These are phyloP conservation scores for Yarrowia sp. DNA, from an alignment of 805 yeast genomes.

Conservation along the genomic window DNA sequence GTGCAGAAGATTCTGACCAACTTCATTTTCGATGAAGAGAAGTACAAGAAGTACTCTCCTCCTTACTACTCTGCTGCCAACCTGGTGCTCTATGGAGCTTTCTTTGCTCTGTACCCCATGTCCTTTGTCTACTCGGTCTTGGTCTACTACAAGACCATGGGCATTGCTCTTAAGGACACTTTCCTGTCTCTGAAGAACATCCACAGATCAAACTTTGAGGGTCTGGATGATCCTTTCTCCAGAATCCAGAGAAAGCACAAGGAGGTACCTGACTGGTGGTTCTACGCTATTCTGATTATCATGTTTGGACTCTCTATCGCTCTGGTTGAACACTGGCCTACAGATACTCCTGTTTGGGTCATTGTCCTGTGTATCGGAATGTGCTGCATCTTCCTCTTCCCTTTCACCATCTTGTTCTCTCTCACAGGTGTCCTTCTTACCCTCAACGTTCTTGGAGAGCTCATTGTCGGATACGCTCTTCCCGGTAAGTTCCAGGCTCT, in stretches of 20 bases:
- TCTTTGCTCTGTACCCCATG: not conserved
- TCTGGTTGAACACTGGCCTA: not conserved
- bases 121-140: not conserved
- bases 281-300: not conserved
- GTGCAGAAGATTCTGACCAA: conserved; percentile 47
- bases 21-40: conserved; percentile 43
- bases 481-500: not conserved
- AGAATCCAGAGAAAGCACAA: not conserved
- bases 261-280: not conserved
- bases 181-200: not conserved
- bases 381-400: not conserved
- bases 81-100: conserved; percentile 41
- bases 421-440: not conserved
- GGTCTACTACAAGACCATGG: not conserved
- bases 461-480: not conserved
- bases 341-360: not conserved
- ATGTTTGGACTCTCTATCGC: not conserved
- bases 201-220: not conserved
- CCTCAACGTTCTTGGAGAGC: not conserved
- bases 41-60: conserved; percentile 57
- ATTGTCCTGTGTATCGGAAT: not conserved
- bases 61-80: conserved; percentile 60
- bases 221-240: not conserved
- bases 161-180: not conserved
- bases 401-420: not conserved